Conservation (phyloP, 2,329 filamentous ascomycete species). For the Aspergillus niger region DNA sequence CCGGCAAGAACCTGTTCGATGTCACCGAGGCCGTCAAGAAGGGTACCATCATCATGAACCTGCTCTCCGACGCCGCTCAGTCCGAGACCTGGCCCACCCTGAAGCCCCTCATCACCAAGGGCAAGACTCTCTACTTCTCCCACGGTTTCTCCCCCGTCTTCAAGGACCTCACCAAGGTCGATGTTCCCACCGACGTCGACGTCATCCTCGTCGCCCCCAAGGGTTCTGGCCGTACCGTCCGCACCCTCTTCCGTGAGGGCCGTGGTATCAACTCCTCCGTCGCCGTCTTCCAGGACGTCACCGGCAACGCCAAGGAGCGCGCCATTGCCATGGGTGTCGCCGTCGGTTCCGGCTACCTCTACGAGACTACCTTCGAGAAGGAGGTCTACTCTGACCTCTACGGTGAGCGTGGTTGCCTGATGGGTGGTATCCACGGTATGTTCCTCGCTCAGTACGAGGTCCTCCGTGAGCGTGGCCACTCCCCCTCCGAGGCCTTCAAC, state of each 20-base stretch:
- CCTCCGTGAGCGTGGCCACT: conserved; percentile 97
- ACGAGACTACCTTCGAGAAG: conserved; percentile 99
- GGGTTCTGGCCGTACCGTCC: conserved; percentile 97
- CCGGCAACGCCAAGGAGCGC: conserved; percentile 97
- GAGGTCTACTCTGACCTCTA: conserved; percentile 99
- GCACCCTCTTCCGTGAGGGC: conserved; percentile 97
- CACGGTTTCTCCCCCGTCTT: conserved; percentile 99
- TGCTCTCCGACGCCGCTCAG: conserved; percentile 96
- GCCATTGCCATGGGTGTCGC: conserved; percentile 95
- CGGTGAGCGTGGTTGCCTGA: conserved; percentile 98
- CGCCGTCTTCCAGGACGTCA: conserved; percentile 97
- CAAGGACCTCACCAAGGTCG: conserved; percentile 99
- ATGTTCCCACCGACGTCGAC: conserved; percentile 92
- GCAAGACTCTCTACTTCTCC: conserved; percentile 99
- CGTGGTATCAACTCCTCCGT: conserved; percentile 99
- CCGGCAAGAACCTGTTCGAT: conserved; percentile 98
- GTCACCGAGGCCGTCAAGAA: conserved; percentile 93
- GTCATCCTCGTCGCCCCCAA: conserved; percentile 99
- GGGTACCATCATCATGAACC: conserved; percentile 98
- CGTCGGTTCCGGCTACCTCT: conserved; percentile 96
- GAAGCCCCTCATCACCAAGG: conserved; percentile 97
- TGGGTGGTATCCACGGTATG: conserved; percentile 99
- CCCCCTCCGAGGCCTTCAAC: conserved; percentile 98
- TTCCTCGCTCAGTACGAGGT: conserved; percentile 99
- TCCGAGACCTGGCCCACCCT: conserved; percentile 97